A percentile compares a stretch with the other conserved stretches of the same genome.
phyloP scores from a whole-genome alignment of 2,329 filamentous ascomycete genomes.

The Claviceps fusiformis region DNA sequence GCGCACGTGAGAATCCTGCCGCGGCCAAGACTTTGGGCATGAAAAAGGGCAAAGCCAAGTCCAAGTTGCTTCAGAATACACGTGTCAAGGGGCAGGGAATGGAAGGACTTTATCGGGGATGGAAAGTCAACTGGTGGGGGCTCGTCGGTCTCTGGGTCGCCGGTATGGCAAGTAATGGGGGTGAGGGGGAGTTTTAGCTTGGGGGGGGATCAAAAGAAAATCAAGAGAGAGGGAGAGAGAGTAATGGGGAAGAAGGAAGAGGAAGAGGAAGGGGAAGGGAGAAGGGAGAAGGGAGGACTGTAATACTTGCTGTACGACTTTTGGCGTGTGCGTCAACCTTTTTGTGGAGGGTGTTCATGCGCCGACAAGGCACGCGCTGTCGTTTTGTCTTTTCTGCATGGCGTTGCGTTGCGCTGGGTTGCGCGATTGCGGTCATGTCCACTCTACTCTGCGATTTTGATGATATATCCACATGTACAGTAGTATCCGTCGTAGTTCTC shows the following conservation, averaged over 20 bases:
- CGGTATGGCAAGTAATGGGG: constrained; percentile 46
- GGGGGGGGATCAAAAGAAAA: neutral
- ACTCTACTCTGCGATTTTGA: constrained; percentile 6
- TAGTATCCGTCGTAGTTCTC: constrained; percentile 9
- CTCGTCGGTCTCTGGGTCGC: constrained; percentile 62
- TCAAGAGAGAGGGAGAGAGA: neutral
- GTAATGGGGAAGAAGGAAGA: too few species aligned
- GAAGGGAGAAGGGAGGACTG: neutral
- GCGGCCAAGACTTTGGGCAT: constrained; percentile 18
- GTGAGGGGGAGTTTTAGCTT: constrained; percentile 44
- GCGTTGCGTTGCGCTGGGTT: constrained; percentile 5
- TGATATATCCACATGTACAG: constrained; percentile 25
- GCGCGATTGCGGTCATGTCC: neutral
- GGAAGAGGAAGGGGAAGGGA: too few species aligned
- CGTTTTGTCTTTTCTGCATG: constrained; percentile 2
- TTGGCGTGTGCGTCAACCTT: too few species aligned
- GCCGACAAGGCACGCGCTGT: neutral
- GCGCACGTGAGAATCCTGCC: constrained; percentile 34
- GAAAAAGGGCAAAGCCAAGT: constrained; percentile 19
- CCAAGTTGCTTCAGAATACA: constrained; percentile 16
- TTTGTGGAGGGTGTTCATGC: too few species aligned
- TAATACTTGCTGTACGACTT: constrained; percentile 6
- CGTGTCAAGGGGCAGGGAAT: constrained; percentile 52
- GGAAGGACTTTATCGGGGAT: constrained; percentile 57
- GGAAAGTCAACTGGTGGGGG: constrained; percentile 69